Conservation (phyloP, 2,329 filamentous ascomycete genomes). For the Fusarium torulosum region DNA sequence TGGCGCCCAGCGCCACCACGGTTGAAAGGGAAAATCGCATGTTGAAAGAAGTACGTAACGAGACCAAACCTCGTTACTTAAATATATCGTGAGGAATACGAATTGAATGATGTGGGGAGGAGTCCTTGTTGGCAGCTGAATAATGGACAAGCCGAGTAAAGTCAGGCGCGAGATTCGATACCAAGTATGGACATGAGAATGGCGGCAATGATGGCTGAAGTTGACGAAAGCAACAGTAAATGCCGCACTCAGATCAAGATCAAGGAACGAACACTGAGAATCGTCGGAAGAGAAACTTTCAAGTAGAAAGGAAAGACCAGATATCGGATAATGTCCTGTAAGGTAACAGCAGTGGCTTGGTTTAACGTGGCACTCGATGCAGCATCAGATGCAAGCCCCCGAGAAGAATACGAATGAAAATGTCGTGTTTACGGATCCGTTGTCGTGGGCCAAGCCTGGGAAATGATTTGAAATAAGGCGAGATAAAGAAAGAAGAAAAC, state of each 20-base stretch:
- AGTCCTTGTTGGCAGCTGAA: neutral
- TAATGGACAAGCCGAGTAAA: neutral
- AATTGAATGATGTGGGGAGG: neutral
- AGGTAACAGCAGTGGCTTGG: conserved; percentile 31
- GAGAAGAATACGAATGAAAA: conserved; percentile 42
- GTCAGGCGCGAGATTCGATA: neutral
- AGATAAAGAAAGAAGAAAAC: conserved; percentile 19
- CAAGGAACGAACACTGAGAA: conserved; percentile 3
- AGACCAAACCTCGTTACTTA: conserved; percentile 13
- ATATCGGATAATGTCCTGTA: conserved; percentile 27
- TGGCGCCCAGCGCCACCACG: conserved; percentile 49
- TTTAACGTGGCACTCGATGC: conserved; percentile 43
- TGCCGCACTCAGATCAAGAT: conserved; percentile 20
- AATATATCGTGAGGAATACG: conserved; percentile 2
- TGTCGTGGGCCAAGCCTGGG: conserved; percentile 22
- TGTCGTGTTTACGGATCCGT: conserved; percentile 8
- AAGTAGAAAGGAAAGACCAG: conserved; percentile 33
- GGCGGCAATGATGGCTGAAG: conserved; percentile 4
- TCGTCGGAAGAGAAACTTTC: conserved; percentile 18
- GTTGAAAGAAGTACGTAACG: conserved; percentile 16
- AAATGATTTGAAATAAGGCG: conserved; percentile 4
- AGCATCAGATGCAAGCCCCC: conserved; percentile 36
- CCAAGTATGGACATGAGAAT: conserved; percentile 1
- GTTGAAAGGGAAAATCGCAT: conserved; percentile 50
- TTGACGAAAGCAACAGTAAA: conserved; percentile 15